Evolutionary conservation across 441 rosid genomes (phyloP).

Genomic region (Pelargonium cotyledonis): DNA sequence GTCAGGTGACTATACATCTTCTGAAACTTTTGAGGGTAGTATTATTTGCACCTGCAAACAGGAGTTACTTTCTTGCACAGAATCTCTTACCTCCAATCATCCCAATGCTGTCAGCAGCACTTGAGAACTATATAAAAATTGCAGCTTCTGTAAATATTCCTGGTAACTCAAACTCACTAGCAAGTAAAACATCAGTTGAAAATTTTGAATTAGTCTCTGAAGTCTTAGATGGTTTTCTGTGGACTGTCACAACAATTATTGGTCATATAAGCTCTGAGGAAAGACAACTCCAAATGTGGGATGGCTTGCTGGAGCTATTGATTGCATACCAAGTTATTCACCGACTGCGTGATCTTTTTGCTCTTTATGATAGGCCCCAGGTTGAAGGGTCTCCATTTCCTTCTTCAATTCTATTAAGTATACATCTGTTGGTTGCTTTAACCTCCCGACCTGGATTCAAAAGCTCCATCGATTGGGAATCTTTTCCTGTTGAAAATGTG

Average conservation of each 20-base stretch:
- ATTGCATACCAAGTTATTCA: conserved; percentile 71
- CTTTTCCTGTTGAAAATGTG: conserved; percentile 32
- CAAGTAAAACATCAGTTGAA: conserved; percentile 54
- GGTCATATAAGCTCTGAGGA: conserved; percentile 59
- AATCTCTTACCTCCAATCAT: conserved; percentile 73
- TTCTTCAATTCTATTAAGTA: conserved; percentile 60
- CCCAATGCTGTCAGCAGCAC: conserved; percentile 65
- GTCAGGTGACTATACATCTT: conserved; percentile 65
- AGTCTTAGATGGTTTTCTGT: conserved; percentile 63
- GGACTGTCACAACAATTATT: conserved; percentile 47
- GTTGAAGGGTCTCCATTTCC: conserved; percentile 80
- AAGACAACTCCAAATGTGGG: conserved; percentile 55
- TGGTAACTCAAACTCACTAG: conserved; percentile 31
- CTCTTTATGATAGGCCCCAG: conserved; percentile 80
- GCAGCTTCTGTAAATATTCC: conserved; percentile 58
- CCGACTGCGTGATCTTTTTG: conserved; percentile 64
- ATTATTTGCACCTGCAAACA: conserved; percentile 48
- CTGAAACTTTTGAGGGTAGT: conserved; percentile 62
- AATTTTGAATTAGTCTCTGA: conserved; percentile 56
- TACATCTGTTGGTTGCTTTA: conserved; percentile 58
- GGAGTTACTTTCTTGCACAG: conserved; percentile 66
- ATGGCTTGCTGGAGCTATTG: conserved; percentile 67
- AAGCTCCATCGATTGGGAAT: conserved; percentile 44
- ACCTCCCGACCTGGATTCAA: conserved; percentile 38
- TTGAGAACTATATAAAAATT: conserved; percentile 71